phyloP scores from a whole-genome alignment of 805 yeast genomes.

The Candida hispaniensis region DNA sequence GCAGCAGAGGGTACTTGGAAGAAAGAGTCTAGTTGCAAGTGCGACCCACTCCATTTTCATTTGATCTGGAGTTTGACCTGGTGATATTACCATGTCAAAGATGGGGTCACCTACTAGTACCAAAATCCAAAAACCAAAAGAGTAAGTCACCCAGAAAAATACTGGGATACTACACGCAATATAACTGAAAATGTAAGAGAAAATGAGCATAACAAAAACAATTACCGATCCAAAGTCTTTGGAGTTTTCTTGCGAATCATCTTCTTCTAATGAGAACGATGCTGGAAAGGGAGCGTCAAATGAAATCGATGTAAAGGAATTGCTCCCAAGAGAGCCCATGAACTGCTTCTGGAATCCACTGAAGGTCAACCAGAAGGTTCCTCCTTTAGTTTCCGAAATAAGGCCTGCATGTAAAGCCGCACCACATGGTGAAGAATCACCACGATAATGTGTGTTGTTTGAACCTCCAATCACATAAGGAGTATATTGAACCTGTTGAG shows the following conservation, averaged over 20 bases:
- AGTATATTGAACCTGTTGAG: conserved; percentile 51
- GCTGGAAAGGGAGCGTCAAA: conserved; percentile 69
- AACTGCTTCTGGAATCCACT: conserved; percentile 38
- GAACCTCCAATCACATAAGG: conserved; percentile 68
- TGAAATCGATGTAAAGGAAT: conserved; percentile 42
- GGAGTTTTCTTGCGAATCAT: conserved; percentile 38
- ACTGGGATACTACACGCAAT: conserved; percentile 41
- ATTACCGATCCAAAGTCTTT: conserved; percentile 59
- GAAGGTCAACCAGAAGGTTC: conserved; percentile 57
- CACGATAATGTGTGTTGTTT: conserved; percentile 50
- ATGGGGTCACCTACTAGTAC: conserved; percentile 73
- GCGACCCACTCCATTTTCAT: conserved; percentile 5
- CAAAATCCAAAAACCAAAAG: conserved; percentile 79
- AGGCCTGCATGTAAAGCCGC: conserved; percentile 83
- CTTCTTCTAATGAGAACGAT: conserved; percentile 33
- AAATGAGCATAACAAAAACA: conserved; percentile 40
- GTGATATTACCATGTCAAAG: conserved; percentile 1
- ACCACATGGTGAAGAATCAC: conserved; percentile 82
- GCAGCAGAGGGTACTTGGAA: conserved; percentile 64
- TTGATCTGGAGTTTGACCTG: not conserved
- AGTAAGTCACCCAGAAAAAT: conserved; percentile 50
- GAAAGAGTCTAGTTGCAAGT: conserved; percentile 56
- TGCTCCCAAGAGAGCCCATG: conserved; percentile 38
- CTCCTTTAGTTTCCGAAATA: conserved; percentile 64
- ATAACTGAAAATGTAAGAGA: conserved; percentile 40